Conservation (phyloP, 352 stramenopile genomes). For the Phytopythium mirpurense region DNA sequence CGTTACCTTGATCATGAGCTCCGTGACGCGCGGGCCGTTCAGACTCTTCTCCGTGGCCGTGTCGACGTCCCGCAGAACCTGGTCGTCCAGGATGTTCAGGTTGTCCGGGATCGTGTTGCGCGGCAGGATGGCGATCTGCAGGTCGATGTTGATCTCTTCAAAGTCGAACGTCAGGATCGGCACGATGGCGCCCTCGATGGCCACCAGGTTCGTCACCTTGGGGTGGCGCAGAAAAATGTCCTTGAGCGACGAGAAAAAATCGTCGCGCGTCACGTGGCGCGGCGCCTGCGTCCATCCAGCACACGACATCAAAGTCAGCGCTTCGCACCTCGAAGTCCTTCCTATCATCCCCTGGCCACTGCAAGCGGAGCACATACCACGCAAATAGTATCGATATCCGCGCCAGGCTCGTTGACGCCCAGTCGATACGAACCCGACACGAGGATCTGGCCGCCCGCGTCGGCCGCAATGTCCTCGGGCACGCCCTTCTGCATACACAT, state of each 20-base stretch:
- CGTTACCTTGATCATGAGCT: constrained; percentile 91
- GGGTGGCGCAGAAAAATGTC: constrained; percentile 91
- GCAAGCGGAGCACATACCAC: constrained; percentile 33
- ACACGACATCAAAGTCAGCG: background rate
- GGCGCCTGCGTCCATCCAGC: constrained; percentile 49
- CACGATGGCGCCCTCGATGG: constrained; percentile 90
- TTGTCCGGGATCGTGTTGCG: constrained; percentile 87
- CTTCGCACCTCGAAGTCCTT: background rate
- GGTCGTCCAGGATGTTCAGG: constrained; percentile 89
- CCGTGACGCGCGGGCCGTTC: constrained; percentile 88
- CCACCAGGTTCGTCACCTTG: constrained; percentile 86
- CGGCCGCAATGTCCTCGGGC: constrained; percentile 78
- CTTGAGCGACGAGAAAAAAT: constrained; percentile 95
- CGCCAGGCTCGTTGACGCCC: constrained; percentile 95
- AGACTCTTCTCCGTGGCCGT: constrained; percentile 86
- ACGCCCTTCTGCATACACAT: constrained; percentile 81
- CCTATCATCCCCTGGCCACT: background rate
- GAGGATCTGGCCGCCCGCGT: constrained; percentile 84
- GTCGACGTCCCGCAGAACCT: constrained; percentile 84
- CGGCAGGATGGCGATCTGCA: constrained; percentile 95
- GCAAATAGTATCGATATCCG: constrained; percentile 98
- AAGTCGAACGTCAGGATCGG: constrained; percentile 99
- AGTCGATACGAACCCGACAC: constrained; percentile 94
- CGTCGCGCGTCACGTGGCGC: constrained; percentile 92
- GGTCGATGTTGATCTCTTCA: constrained; percentile 98